Evolutionary conservation across 2,329 filamentous ascomycete genomes (phyloP).

Genomic region (Colletotrichum godetiae): DNA sequence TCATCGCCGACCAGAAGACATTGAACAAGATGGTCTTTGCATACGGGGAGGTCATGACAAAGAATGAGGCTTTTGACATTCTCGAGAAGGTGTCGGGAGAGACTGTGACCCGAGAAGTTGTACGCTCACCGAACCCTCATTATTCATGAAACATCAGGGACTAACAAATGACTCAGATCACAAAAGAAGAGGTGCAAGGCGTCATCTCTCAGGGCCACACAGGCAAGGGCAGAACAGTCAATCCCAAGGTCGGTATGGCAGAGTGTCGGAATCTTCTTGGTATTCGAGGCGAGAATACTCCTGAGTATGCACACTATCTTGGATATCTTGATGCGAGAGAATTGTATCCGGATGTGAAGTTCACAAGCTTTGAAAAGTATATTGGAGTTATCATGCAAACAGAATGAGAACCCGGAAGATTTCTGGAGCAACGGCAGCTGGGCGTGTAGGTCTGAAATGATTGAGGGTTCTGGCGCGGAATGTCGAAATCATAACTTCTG

Average conservation of each 20-base stretch:
- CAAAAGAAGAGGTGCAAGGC: background rate
- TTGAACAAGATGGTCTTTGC: conserved; percentile 63
- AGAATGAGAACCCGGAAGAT: background rate
- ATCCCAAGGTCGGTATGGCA: background rate
- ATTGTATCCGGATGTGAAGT: conserved; percentile 61
- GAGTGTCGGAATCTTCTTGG: conserved; percentile 57
- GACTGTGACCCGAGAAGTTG: conserved; percentile 47
- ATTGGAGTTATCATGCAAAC: background rate
- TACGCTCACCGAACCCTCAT: conserved; percentile 42
- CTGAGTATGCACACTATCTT: conserved; percentile 63
- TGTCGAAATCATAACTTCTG: background rate
- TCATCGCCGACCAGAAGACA: conserved; percentile 63
- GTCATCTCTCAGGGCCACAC: background rate
- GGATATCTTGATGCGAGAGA: conserved; percentile 64
- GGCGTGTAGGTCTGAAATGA: background rate
- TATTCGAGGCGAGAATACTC: conserved; percentile 64
- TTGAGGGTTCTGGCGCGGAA: background rate
- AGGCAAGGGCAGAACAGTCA: background rate
- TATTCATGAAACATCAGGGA: background rate
- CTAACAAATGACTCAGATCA: background rate
- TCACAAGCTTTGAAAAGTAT: background rate
- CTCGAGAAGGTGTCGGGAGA: conserved; percentile 62
- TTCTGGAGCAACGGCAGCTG: background rate
- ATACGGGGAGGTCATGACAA: conserved; percentile 56
- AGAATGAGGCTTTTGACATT: conserved; percentile 57